Percentiles rank a stretch among this genome's conserved stretches.
phyloP scores from a whole-genome alignment of 2,329 filamentous ascomycete species.

The Trichocomaceae sp. region DNA sequence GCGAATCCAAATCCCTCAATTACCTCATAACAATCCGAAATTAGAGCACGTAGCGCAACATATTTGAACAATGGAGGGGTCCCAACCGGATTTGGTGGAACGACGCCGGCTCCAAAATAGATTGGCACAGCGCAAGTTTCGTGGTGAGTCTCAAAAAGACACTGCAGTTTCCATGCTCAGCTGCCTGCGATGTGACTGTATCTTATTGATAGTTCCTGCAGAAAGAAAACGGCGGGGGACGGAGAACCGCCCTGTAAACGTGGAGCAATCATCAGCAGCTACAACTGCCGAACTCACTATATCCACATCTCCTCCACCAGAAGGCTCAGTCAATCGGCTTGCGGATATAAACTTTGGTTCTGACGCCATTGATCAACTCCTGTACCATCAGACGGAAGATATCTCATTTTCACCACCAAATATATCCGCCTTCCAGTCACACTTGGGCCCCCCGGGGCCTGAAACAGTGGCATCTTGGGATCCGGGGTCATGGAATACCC shows the following conservation, averaged over 20 bases:
- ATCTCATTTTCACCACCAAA: neutral
- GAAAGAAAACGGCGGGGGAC: neutral
- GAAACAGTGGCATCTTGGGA: neutral
- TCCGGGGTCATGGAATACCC: neutral
- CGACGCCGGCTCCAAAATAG: slow-evolving; percentile 6
- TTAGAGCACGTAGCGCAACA: neutral
- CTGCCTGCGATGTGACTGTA: neutral
- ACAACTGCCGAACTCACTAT: neutral
- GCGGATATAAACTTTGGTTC: neutral
- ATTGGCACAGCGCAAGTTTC: slow-evolving; percentile 6
- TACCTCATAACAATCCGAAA: neutral
- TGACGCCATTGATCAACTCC: neutral
- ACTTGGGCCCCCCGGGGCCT: neutral
- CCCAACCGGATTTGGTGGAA: neutral
- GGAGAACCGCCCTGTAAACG: neutral
- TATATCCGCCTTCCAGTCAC: neutral
- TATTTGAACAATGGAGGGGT: neutral
- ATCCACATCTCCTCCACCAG: neutral
- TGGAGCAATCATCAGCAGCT: neutral
- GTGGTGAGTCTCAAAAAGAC: neutral
- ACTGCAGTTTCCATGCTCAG: no score
- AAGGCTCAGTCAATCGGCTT: neutral
- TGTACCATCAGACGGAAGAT: neutral
- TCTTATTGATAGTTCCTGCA: slow-evolving; percentile 40
- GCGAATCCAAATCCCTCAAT: neutral